A percentile compares a stretch with the other conserved stretches of the same genome.
These are phyloP conservation scores for Mycena rosella DNA, from an alignment of 768 basidiomycete genomes.

Conservation along the genomic window DNA sequence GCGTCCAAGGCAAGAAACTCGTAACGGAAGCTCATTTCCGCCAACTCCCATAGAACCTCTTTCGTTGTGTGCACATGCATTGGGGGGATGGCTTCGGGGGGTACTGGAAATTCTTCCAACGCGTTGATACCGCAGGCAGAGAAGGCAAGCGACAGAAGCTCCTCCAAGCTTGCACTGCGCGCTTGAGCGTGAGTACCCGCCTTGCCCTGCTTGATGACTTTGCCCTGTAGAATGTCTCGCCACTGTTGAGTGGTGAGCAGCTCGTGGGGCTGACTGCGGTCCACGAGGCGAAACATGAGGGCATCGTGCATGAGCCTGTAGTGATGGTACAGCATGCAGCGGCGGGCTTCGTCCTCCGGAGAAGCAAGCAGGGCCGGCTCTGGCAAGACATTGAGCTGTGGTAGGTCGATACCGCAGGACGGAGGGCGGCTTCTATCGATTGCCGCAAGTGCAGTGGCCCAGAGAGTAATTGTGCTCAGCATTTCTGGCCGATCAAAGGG, in stretches of 20 bases:
- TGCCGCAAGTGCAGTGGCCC: no score
- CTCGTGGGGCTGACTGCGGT: not conserved
- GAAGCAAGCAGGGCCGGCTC: constrained; percentile 20
- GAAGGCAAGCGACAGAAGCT: constrained; percentile 19
- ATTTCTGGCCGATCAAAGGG: no score
- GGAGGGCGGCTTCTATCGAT: no score
- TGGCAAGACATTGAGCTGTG: constrained; percentile 14
- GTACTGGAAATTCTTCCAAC: constrained; percentile 13
- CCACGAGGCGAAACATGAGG: constrained; percentile 17
- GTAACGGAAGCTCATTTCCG: constrained; percentile 30
- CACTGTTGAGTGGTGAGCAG: constrained; percentile 19
- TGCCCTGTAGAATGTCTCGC: no score
- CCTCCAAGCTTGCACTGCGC: no score
- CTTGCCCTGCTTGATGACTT: no score
- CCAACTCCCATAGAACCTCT: constrained; percentile 12
- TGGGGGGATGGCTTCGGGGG: constrained; percentile 6
- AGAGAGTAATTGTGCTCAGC: no score
- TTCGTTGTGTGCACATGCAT: no score
- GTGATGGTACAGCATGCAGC: constrained; percentile 16
- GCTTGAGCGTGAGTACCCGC: no score
- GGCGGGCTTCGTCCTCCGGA: no score
- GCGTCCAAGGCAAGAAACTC: constrained; percentile 36
- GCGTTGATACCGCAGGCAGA: constrained; percentile 12
- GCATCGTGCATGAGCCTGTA: constrained; percentile 11
- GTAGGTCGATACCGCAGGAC: constrained; percentile 12